Evolutionary conservation across 2,329 filamentous ascomycete species (phyloP), one percentile per base, ranked within the genome.

Genomic region (Aspergillus persii): DNA sequence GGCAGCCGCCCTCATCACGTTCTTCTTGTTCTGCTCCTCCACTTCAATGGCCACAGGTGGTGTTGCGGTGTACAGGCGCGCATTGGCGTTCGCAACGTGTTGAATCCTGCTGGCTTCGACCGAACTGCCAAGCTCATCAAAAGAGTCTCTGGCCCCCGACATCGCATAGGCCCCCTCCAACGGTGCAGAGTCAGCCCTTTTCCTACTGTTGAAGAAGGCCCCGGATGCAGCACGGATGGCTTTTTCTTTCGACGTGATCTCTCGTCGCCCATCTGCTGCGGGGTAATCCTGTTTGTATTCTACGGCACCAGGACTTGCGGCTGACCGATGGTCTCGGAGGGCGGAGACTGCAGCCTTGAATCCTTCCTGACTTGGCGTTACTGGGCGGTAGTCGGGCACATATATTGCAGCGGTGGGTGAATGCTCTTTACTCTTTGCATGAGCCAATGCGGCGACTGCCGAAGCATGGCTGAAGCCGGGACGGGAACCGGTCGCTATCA

Each of bases 1-100:
- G 2, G 93, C 92, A 23, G 92, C 94, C 31, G 92, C 91, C 63
- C 89, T 89, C 2, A 96, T 79, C 4, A 87, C 86, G 65, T 92
- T 89, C 49, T 88, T 84, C 59, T 84, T 86, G 61, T 84, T 87
- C 72, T 87, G 84, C 68, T 96, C 92, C 46, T 95, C 88, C 0
- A 86, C 77, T 69, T 96, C 91, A 2, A 84, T 79, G 29, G 85
- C 82, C 3, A 96, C 85, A 0, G 88, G 88, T 3, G 92, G 92
- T 36, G 86, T 79, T 1, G 90, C 88, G 0, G 89, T 92, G 71
- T 89, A 96, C 86, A 96, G 90, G 61, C 88, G 86, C 76, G 92
- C 85, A 57, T 85, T 90, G 41, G 87, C 88, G 59, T 82, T 83
- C 1, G 89, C 86, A 46, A 88, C 77, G 54, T 92, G 85, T 56